These are phyloP conservation scores for Amoeboaphelidium protococcarum DNA, from an alignment of 371 early-diverging fungal species.

Conservation along the genomic window DNA sequence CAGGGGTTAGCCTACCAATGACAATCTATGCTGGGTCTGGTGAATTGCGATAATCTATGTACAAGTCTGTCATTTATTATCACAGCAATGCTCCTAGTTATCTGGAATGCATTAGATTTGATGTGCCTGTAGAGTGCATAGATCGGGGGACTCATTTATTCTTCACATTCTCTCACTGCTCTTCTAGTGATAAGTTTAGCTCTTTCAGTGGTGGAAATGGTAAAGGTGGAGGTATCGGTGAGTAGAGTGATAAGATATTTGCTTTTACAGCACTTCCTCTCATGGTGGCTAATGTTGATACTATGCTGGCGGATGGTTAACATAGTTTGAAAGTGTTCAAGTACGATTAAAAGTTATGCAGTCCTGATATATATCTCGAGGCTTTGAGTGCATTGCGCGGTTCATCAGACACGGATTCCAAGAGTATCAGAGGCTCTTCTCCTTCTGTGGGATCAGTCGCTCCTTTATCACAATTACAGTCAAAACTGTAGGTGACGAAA, in stretches of 20 bases:
- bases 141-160: conserved; percentile 27
- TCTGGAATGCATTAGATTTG: conserved; percentile 33
- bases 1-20: conserved; percentile 24
- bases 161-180: conserved; percentile 24
- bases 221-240: background rate
- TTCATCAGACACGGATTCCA: conserved; percentile 7
- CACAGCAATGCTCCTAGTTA: conserved; percentile 32
- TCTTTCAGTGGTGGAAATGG: no score
- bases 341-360: conserved; percentile 20
- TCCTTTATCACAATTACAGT: no score
- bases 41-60: conserved; percentile 13
- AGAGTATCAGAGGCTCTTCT: no score
- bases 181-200: conserved; percentile 7
- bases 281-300: conserved; percentile 19
- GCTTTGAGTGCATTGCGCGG: conserved; percentile 3
- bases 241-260: conserved; percentile 7
- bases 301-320: conserved; percentile 28
- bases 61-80: conserved; percentile 32
- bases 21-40: conserved; percentile 28
- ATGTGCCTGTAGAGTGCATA: conserved; percentile 21
- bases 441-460: no score
- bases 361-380: conserved; percentile 19
- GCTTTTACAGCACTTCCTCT: conserved; percentile 28
- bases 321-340: conserved; percentile 33
- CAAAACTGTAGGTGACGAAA: conserved; percentile 15